These are phyloP conservation scores for Psilocybe subaeruginosa DNA, from an alignment of 768 basidiomycete genomes.

Conservation along the genomic window DNA sequence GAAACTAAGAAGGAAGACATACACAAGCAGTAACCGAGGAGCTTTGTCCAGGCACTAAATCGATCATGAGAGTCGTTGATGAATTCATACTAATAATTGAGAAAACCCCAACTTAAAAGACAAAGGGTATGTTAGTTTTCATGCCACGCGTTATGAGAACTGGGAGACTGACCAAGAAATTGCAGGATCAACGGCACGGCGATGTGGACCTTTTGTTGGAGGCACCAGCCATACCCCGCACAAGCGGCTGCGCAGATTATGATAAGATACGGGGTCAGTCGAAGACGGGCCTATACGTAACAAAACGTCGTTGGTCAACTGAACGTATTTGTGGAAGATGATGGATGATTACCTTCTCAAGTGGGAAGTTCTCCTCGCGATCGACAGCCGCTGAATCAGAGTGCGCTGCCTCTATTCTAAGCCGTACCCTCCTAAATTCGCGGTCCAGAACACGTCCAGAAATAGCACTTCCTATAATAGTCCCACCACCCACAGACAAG, in stretches of 20 bases:
- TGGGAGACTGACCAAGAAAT: slow-evolving; percentile 31
- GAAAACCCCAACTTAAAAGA: slow-evolving; percentile 49
- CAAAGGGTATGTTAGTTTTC: not conserved
- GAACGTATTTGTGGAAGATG: slow-evolving; percentile 1
- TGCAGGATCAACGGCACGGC: slow-evolving; percentile 58
- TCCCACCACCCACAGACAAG: slow-evolving; percentile 75
- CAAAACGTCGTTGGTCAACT: slow-evolving; percentile 21
- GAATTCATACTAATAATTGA: slow-evolving; percentile 54
- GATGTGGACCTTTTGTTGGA: slow-evolving; percentile 51
- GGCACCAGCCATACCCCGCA: slow-evolving; percentile 65
- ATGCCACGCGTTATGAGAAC: not conserved
- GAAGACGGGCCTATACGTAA: slow-evolving; percentile 47
- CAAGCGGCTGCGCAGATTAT: slow-evolving; percentile 41
- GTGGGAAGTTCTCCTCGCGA: slow-evolving; percentile 49
- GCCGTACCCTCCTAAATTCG: slow-evolving; percentile 53
- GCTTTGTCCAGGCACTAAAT: slow-evolving; percentile 62
- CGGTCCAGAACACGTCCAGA: slow-evolving; percentile 68
- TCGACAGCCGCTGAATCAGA: slow-evolving; percentile 12
- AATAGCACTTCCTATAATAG: slow-evolving; percentile 55
- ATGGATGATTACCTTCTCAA: slow-evolving; percentile 45
- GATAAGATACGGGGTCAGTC: slow-evolving; percentile 44
- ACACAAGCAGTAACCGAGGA: slow-evolving; percentile 77
- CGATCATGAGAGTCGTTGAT: slow-evolving; percentile 65
- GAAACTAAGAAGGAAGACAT: slow-evolving; percentile 27
- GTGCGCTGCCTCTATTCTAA: slow-evolving; percentile 26